Evolutionary conservation across 2,329 filamentous ascomycete genomes (phyloP).

Genomic region (Didymella lethalis): DNA sequence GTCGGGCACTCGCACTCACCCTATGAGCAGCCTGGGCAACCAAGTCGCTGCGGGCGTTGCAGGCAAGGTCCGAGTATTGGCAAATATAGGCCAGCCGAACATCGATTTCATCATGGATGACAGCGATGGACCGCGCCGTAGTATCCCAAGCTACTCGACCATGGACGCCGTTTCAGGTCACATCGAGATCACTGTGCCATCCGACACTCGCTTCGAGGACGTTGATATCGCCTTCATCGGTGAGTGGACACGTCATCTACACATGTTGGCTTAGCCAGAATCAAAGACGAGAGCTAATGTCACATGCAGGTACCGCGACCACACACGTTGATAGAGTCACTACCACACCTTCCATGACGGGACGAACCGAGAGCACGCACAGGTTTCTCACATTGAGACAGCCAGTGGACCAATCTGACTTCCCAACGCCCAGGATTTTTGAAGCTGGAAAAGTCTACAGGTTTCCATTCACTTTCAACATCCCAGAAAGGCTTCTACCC

Average conservation of each 20-base stretch:
- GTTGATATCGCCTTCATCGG: slow-evolving; percentile 67
- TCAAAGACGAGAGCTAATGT: slow-evolving; percentile 23
- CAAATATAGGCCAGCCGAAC: slow-evolving; percentile 48
- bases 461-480: slow-evolving; percentile 70
- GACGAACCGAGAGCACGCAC: slow-evolving; percentile 64
- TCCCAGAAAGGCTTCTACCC: slow-evolving; percentile 67
- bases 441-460: slow-evolving; percentile 63
- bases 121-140: slow-evolving; percentile 38
- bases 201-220: slow-evolving; percentile 65
- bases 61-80: slow-evolving; percentile 46
- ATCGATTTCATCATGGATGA: slow-evolving; percentile 55
- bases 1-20: slow-evolving; percentile 30
- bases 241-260: slow-evolving; percentile 38
- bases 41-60: slow-evolving; percentile 33
- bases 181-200: slow-evolving; percentile 58
- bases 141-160: slow-evolving; percentile 62
- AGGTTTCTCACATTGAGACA: slow-evolving; percentile 69
- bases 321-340: slow-evolving; percentile 64
- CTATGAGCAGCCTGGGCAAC: slow-evolving; percentile 43
- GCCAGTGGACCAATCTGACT: slow-evolving; percentile 62
- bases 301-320: slow-evolving; percentile 56
- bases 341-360: slow-evolving; percentile 60
- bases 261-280: slow-evolving; percentile 6
- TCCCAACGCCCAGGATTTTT: slow-evolving; percentile 64
- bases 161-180: slow-evolving; percentile 65